Conservation (phyloP, 202 grass and related monocot species). For the Panicum virgatum region DNA sequence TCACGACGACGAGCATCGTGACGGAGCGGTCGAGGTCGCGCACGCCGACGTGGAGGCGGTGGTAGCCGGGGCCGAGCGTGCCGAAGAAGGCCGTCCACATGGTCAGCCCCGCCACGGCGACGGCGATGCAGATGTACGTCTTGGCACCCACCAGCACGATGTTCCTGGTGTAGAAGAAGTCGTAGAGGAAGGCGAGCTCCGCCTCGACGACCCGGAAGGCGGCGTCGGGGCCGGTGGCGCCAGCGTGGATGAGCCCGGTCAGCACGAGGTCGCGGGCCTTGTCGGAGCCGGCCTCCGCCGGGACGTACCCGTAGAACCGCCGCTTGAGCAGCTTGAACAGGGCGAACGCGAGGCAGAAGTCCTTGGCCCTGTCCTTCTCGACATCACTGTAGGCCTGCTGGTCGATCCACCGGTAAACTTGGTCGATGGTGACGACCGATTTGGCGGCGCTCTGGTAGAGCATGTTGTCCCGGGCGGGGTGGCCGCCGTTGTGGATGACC, state of each 20-base stretch:
- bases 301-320: conserved; percentile 49
- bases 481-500: conserved; percentile 25
- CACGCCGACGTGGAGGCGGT: conserved; percentile 33
- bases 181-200: conserved; percentile 60
- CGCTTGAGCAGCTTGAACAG: conserved; percentile 59
- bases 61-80: conserved; percentile 49
- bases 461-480: background rate
- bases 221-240: conserved; percentile 35
- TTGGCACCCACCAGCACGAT: conserved; percentile 40
- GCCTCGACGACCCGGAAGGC: conserved; percentile 42
- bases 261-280: conserved; percentile 44
- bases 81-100: conserved; percentile 50
- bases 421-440: conserved; percentile 49
- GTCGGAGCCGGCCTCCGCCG: conserved; percentile 39
- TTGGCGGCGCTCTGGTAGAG: background rate
- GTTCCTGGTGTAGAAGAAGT: conserved; percentile 56
- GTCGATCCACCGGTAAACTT: conserved; percentile 38
- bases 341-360: conserved; percentile 56
- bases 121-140: conserved; percentile 46
- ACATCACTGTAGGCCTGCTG: conserved; percentile 25
- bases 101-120: conserved; percentile 31
- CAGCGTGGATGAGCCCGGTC: conserved; percentile 35
- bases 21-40: conserved; percentile 46
- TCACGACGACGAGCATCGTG: conserved; percentile 44
- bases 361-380: conserved; percentile 54